Conservation (phyloP, 371 early-diverging fungal species). For the Apophysomyces sp. region DNA sequence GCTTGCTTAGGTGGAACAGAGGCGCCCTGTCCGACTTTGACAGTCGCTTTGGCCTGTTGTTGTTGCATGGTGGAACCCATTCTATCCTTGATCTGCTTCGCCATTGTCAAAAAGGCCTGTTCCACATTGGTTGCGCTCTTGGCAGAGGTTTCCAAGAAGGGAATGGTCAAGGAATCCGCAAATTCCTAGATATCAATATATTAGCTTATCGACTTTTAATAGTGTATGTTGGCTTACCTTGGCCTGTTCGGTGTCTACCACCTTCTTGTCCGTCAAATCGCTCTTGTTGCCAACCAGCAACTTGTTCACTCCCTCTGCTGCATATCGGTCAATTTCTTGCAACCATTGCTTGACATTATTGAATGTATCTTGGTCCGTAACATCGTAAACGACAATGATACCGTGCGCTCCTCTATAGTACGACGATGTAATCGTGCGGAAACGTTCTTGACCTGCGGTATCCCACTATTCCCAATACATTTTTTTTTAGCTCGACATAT, state of each 20-base stretch:
- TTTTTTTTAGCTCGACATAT: not conserved
- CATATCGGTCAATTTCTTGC: constrained; percentile 86
- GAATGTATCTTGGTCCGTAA: constrained; percentile 96
- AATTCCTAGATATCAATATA: constrained; percentile 55
- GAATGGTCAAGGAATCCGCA: constrained; percentile 83
- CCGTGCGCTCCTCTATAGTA: constrained; percentile 99
- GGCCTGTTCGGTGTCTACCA: constrained; percentile 72
- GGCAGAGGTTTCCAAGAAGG: constrained; percentile 94
- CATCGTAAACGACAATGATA: constrained; percentile 98
- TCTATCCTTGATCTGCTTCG: constrained; percentile 81
- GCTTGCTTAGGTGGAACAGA: constrained; percentile 44
- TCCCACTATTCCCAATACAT: constrained; percentile 73
- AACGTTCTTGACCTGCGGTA: constrained; percentile 99
- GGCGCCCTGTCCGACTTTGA: constrained; percentile 46
- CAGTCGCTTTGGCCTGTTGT: constrained; percentile 38
- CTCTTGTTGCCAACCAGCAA: constrained; percentile 99
- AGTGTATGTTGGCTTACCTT: constrained; percentile 42
- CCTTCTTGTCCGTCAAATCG: constrained; percentile 91
- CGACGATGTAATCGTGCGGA: constrained; percentile 98
- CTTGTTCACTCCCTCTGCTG: constrained; percentile 83
- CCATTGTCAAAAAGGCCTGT: constrained; percentile 95
- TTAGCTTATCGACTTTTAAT: not conserved
- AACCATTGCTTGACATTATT: constrained; percentile 94
- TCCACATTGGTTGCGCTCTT: constrained; percentile 94
- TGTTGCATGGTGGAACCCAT: constrained; percentile 46